Evolutionary conservation across 2,329 filamentous ascomycete genomes (phyloP).

Genomic region (Trichoderma oligosporum): DNA sequence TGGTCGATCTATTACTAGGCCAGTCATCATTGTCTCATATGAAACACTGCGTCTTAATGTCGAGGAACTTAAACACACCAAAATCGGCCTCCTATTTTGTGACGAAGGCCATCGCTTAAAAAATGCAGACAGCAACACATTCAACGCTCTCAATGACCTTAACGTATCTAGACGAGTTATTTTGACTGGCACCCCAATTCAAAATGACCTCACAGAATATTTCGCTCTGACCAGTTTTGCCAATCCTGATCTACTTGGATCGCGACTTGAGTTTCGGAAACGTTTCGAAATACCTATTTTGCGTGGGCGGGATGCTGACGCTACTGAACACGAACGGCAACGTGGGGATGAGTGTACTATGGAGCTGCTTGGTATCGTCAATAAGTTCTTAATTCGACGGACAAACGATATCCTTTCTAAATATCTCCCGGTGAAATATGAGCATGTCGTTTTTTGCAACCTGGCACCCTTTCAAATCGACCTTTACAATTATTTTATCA

Average conservation of each 20-base stretch:
- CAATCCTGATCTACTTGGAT: conserved; percentile 87
- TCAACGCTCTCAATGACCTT: conserved; percentile 81
- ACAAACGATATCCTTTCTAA: conserved; percentile 98
- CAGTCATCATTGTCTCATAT: conserved; percentile 96
- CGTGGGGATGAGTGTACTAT: conserved; percentile 78
- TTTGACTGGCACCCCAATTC: conserved; percentile 92
- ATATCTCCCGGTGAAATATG: conserved; percentile 96
- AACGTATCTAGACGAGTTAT: conserved; percentile 92
- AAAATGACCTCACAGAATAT: conserved; percentile 98
- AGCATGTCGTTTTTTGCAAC: conserved; percentile 98
- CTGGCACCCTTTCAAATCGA: conserved; percentile 88
- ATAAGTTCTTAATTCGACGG: conserved; percentile 96
- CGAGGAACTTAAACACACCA: conserved; percentile 81
- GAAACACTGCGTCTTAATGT: conserved; percentile 90
- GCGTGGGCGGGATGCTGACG: conserved; percentile 84
- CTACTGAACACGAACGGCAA: conserved; percentile 74
- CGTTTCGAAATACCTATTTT: conserved; percentile 91
- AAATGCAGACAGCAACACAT: conserved; percentile 94
- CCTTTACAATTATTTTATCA: conserved; percentile 96
- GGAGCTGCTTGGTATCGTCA: conserved; percentile 80
- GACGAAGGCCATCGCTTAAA: conserved; percentile 96
- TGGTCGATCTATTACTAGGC: conserved; percentile 83
- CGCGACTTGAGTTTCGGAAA: conserved; percentile 86
- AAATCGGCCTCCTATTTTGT: conserved; percentile 88
- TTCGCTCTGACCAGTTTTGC: conserved; percentile 95